phyloP scores from a whole-genome alignment of 208 protist species.

The Phytomonas sp. region DNA sequence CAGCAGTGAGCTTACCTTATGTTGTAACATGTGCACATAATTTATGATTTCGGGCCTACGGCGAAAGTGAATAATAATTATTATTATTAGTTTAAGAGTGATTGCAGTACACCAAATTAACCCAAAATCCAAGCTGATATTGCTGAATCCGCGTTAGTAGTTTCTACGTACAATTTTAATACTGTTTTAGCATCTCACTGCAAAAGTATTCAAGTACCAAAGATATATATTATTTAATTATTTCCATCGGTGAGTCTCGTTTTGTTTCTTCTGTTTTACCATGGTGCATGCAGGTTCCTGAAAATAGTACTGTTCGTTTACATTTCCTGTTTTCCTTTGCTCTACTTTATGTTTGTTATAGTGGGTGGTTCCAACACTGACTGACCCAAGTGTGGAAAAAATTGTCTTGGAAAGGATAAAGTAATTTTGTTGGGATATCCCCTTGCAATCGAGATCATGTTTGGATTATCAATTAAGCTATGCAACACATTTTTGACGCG shows the following conservation, averaged over 20 bases:
- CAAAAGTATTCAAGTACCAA: neutral
- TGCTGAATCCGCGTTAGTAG: too few relatives aligned
- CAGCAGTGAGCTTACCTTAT: too few relatives aligned
- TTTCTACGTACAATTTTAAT: too few relatives aligned
- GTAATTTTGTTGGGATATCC: constrained; percentile 30
- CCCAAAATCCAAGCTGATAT: too few relatives aligned
- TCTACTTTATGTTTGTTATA: neutral
- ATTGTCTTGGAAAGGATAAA: constrained; percentile 3
- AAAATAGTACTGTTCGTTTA: neutral
- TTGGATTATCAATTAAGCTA: neutral
- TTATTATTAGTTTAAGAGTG: too few relatives aligned
- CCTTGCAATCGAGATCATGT: neutral
- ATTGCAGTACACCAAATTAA: too few relatives aligned
- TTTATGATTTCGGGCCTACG: too few relatives aligned
- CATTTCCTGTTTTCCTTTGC: neutral
- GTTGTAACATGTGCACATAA: too few relatives aligned
- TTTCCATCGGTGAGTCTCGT: neutral
- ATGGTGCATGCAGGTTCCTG: neutral
- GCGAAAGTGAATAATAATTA: too few relatives aligned
- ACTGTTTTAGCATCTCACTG: neutral
- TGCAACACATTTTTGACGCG: constrained; percentile 80
- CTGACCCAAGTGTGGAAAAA: neutral
- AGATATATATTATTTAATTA: neutral
- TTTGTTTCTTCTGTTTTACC: neutral
- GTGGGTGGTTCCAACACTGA: neutral